Percentiles rank a stretch among this genome's conserved stretches.
phyloP scores from a whole-genome alignment of 768 basidiomycete species.

The Kwoniella botswanensis region DNA sequence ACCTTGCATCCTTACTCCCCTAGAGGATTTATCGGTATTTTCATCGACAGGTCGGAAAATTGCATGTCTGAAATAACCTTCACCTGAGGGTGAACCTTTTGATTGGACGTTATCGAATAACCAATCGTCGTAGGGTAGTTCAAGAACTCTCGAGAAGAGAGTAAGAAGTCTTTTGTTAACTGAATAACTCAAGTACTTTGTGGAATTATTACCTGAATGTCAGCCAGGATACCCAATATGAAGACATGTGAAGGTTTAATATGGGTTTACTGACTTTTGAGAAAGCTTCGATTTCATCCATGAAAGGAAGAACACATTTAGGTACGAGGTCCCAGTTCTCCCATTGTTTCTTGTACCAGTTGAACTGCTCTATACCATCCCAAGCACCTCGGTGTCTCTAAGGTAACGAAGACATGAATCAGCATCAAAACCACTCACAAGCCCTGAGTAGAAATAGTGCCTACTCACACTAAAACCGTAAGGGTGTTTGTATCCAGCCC shows the following conservation, averaged over 20 bases:
- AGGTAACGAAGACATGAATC: too few relatives aligned
- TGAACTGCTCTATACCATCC: slow-evolving; percentile 41
- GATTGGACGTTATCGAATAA: slow-evolving; percentile 42
- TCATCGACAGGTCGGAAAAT: slow-evolving; percentile 27
- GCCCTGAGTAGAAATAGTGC: too few relatives aligned
- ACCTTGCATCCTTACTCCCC: slow-evolving; percentile 36
- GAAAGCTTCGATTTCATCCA: slow-evolving; percentile 42
- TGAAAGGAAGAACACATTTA: slow-evolving; percentile 34
- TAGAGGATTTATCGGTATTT: slow-evolving; percentile 16
- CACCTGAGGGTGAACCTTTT: slow-evolving; percentile 31
- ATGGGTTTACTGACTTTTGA: slow-evolving; percentile 4
- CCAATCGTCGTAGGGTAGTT: slow-evolving; percentile 37
- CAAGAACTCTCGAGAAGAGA: slow-evolving; percentile 35
- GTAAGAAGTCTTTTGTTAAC: slow-evolving; percentile 43
- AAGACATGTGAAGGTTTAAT: neutral
- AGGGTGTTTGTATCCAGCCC: slow-evolving; percentile 46
- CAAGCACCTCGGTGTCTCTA: slow-evolving; percentile 12
- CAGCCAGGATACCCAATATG: neutral
- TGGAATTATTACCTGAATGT: too few relatives aligned
- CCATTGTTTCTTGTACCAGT: slow-evolving; percentile 35
- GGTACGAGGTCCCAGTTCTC: slow-evolving; percentile 25
- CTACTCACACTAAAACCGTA: slow-evolving; percentile 38
- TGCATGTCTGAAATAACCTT: slow-evolving; percentile 34
- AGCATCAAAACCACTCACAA: too few relatives aligned
- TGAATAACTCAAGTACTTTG: slow-evolving; percentile 27